Evolutionary conservation across 116 monocot genomes (phyloP).

Genomic region (Papilionanthe hybrid): DNA sequence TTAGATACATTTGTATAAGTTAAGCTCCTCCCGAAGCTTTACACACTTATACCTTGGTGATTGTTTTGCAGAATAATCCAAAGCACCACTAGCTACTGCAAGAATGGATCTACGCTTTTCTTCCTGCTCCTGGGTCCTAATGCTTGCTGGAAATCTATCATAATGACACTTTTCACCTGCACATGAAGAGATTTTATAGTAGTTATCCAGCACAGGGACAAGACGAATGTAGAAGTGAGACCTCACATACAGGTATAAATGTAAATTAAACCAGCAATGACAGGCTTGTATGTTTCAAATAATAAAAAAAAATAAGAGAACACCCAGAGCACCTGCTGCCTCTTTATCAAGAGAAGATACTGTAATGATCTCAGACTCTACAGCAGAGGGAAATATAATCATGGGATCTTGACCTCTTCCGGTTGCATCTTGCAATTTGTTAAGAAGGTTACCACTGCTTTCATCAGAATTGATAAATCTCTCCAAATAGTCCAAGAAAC

Average conservation of each 20-base stretch:
- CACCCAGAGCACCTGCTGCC: constrained; percentile 36
- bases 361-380: constrained; percentile 74
- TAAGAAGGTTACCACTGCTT: constrained; percentile 65
- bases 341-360: constrained; percentile 55
- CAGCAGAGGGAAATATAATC: constrained; percentile 56
- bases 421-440: constrained; percentile 95
- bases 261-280: neutral
- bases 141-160: constrained; percentile 73
- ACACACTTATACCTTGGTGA: constrained; percentile 41
- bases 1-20: neutral
- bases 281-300: neutral
- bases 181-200: constrained; percentile 12
- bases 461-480: constrained; percentile 70
- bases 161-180: constrained; percentile 50
- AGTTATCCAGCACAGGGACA: neutral
- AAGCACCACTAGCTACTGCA: constrained; percentile 53
- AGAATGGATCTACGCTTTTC: constrained; percentile 76
- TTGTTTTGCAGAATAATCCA: constrained; percentile 44
- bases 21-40: neutral
- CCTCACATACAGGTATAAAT: neutral
- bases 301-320: constrained; percentile 6
- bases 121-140: constrained; percentile 85
- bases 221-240: constrained; percentile 2
- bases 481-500: constrained; percentile 86
- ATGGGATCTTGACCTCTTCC: constrained; percentile 81